These are phyloP conservation scores for Oidium heveae DNA, from an alignment of 2,329 filamentous ascomycete genomes.

Conservation along the genomic window DNA sequence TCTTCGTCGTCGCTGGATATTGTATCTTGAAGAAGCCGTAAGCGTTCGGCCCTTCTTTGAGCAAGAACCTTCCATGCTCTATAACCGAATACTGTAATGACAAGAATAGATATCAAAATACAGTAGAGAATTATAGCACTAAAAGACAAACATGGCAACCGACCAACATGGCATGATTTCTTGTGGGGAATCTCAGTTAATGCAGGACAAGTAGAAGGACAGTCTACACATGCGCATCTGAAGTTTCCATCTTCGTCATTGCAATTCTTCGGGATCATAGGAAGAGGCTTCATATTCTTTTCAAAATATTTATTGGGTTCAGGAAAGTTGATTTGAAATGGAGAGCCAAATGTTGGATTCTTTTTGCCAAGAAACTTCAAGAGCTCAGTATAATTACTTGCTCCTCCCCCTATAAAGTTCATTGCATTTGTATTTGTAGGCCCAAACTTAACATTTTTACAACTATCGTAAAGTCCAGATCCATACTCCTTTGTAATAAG, in stretches of 20 bases:
- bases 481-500: slow-evolving; percentile 67
- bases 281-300: slow-evolving; percentile 42
- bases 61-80: slow-evolving; percentile 51
- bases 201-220: slow-evolving; percentile 59
- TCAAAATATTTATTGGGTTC: slow-evolving; percentile 29
- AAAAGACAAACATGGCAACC: slow-evolving; percentile 83
- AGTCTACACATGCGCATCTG: slow-evolving; percentile 84
- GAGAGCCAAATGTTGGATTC: slow-evolving; percentile 62
- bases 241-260: slow-evolving; percentile 71
- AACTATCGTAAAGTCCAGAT: slow-evolving; percentile 78
- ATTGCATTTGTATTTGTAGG: slow-evolving; percentile 84
- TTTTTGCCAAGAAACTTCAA: slow-evolving; percentile 85
- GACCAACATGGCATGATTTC: slow-evolving; percentile 56
- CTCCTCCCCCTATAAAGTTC: slow-evolving; percentile 84
- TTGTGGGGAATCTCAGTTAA: slow-evolving; percentile 49
- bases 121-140: slow-evolving; percentile 72
- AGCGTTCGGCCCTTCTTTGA: slow-evolving; percentile 50
- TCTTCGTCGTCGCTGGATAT: slow-evolving; percentile 79
- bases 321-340: slow-evolving; percentile 94
- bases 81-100: slow-evolving; percentile 44
- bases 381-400: slow-evolving; percentile 68
- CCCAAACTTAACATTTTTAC: slow-evolving; percentile 96
- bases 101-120: slow-evolving; percentile 41
- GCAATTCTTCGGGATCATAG: slow-evolving; percentile 59
- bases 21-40: slow-evolving; percentile 69